Conservation (phyloP, 1,284 basidiomycete genomes). For the Heterobasidion parviporum region DNA sequence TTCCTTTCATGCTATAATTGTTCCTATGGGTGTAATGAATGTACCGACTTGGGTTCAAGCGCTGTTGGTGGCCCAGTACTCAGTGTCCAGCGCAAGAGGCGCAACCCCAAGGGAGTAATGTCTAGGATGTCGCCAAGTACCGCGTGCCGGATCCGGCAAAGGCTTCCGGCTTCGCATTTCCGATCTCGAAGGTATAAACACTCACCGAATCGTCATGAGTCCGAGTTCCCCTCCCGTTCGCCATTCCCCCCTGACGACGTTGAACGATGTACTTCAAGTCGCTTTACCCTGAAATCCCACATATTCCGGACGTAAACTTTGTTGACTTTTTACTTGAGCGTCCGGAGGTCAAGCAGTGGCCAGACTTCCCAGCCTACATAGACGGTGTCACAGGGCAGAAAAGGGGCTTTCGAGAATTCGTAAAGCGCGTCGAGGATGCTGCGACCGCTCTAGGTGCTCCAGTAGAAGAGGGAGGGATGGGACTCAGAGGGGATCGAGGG, state of each 20-base stretch:
- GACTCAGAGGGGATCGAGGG: slow-evolving; percentile 31
- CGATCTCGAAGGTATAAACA: neutral
- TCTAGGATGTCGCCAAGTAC: no score
- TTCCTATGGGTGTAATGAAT: no score
- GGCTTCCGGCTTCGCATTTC: no score
- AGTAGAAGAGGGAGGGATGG: slow-evolving; percentile 43
- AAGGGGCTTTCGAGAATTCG: slow-evolving; percentile 39
- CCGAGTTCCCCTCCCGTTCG: neutral
- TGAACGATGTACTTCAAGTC: neutral
- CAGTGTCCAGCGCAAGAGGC: no score
- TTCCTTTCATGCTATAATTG: no score
- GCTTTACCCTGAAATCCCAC: neutral
- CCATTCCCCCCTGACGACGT: neutral
- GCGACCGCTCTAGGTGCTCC: slow-evolving; percentile 48
- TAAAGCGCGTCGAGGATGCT: slow-evolving; percentile 41
- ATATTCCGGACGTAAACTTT: slow-evolving; percentile 32
- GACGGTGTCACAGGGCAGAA: slow-evolving; percentile 43
- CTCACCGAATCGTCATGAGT: neutral
- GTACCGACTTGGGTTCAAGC: no score
- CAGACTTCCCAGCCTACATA: slow-evolving; percentile 48
- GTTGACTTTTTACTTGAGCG: slow-evolving; percentile 49
- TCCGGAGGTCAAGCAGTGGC: slow-evolving; percentile 41
- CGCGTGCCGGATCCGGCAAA: no score
- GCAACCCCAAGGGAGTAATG: no score
- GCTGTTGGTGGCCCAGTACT: no score